Evolutionary conservation across 2,329 filamentous ascomycete genomes (phyloP), one percentile per base, ranked within the genome.

Genomic region (Dothidotthia symphoricarpi): DNA sequence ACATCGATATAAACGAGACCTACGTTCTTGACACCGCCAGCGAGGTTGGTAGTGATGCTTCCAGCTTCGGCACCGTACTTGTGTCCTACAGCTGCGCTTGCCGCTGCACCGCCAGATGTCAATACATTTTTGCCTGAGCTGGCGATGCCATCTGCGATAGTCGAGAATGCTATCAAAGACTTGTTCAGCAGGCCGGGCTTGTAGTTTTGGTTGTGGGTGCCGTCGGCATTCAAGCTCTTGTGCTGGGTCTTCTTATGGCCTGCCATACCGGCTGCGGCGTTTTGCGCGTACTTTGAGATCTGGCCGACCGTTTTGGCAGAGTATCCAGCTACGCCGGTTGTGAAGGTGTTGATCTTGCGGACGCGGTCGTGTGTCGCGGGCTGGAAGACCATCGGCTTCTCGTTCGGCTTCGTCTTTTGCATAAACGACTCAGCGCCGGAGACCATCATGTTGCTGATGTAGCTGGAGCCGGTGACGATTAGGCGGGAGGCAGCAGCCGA

Each of bases 1-100:
- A 94, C 91, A 56, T 98, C 93, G 44, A 98, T 95, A 63, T 98
- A 98, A 22, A 98, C 93, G 17, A 98, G 75, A 5, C 90, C 93
- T 6, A 97, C 93, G 51, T 97, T 98, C 75, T 93, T 95, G 57
- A 96, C 83, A 16, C 90, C 91, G 4, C 88, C 84, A 1, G 88
- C 86, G 14, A 98, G 68, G 36, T 86, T 76, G 28, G 76, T 76
- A 2, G 88, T 84, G 12, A 97, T 75, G 24, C 83, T 76, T 12
- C 89, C 88, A 0, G 93, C 93, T 67, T 98, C 88, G 1, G 78
- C 62, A 4, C 93, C 93, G 73, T 90, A 98, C 47, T 82, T 83
- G 68, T 97, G 93, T n/a, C 83, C 79, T 3, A 97, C 88, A 34
- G 96, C 83, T 1, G 84, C 87, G 24, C 82, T 88, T 16, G 91